Conservation (phyloP, 176 grass and related monocot species). For the Lolium multiflorum region DNA sequence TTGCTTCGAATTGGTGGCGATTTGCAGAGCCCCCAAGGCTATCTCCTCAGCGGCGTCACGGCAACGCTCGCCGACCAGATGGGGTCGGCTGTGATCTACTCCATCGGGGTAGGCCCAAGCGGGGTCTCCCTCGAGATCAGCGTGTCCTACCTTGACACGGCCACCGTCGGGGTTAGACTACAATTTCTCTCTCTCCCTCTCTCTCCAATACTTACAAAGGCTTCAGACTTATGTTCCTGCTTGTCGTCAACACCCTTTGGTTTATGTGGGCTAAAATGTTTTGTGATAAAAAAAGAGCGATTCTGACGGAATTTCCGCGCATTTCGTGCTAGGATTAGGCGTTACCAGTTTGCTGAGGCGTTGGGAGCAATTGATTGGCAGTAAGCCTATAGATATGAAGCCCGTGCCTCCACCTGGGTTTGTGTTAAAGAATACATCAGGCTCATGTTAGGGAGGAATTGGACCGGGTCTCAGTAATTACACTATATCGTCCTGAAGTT, state of each 20-base stretch:
- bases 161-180: constrained; percentile 61
- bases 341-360: not conserved
- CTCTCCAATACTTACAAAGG: not conserved
- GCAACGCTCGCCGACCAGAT: constrained; percentile 75
- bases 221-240: not conserved
- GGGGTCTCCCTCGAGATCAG: constrained; percentile 82
- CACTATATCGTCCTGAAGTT: not conserved
- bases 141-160: constrained; percentile 68
- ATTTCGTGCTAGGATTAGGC: not conserved
- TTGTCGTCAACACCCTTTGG: not conserved
- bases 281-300: not conserved
- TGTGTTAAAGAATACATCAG: not conserved
- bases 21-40: constrained; percentile 58
- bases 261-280: not conserved
- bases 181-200: not conserved
- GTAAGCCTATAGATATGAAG: not conserved
- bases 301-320: not conserved
- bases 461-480: not conserved
- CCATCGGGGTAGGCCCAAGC: constrained; percentile 27
- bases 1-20: no score
- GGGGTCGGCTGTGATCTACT: constrained; percentile 66
- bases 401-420: not conserved
- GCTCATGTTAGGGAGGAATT: not conserved
- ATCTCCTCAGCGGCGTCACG: constrained; percentile 68
- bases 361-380: not conserved